Evolutionary conservation across 2,329 filamentous ascomycete genomes (phyloP), one percentile per base, ranked within the genome.

Genomic region (Nigrospora sphaerica): DNA sequence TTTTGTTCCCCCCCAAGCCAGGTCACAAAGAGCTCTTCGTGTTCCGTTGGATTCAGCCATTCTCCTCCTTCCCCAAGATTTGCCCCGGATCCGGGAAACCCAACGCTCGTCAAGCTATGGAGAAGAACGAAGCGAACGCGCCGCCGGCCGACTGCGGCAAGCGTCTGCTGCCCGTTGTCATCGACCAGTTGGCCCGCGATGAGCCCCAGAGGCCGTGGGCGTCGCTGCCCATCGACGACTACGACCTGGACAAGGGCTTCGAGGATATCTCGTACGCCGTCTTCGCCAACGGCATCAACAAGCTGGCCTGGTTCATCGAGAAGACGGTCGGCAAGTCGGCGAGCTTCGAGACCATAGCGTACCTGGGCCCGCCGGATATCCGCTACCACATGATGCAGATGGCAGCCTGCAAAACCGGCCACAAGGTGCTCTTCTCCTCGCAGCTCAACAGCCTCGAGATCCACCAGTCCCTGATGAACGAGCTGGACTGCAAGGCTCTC

Each of bases 321-420:
- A 36, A 39, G 19, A 31, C 48, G 5, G 39, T 55, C 31, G 40
- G 48, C 6, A 45, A 17, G 32, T 50, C 52, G 10, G 46, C 32
- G 32, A 46, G 46, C 7, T 54, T 55, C 16, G 52, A 55, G 17
- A 51, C 53, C 17, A 44, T 55, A 19, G 44, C 49, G 1, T 55
- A 55, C 33, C 52, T 55, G 32, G 53, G 53, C 9, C 45, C 49
- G 2, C 47, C 46, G 7, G 53, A 55, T 46, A 41, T 55, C 19
- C 48, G 53, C n/a, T 55, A 54, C 31, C 49, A 54, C 37, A 51
- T 55, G 46, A 37, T 55, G 18, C 52, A 49, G 36, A 48, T 49
- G 39, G 53, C 53, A 9, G 53, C 48, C 16, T 52, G 50, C 48
- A 74, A 74, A 54, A 64, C 67, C 3, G 69, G 71, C 2, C 68